Base-by-base conservation (phyloP, 352 stramenopile genomes). In the Globisporangium paroecandrum region DNA sequence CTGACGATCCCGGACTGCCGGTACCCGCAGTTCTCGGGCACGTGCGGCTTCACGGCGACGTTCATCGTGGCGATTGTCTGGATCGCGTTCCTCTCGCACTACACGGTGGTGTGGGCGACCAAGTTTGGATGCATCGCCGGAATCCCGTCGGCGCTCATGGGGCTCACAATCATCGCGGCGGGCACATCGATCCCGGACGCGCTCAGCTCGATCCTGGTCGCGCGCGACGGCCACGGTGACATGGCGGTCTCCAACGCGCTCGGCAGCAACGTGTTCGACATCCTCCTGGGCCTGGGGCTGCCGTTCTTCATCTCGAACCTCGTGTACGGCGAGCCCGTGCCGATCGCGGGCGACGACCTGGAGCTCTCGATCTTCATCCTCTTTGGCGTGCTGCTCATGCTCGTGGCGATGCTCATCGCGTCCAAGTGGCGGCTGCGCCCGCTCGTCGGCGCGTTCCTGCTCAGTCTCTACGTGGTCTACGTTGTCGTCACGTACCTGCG, bases 261-360 rank as follows among this genome's bases (percentile, higher is more conserved):
- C 9, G 88, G 88, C 54, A 93, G 84, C 71, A 93, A 96, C 66
- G 86, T 95, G 32, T 94, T 96, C 57, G 90, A 96, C 64, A 91
- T 96, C 67, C 62, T 91, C 24, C 73, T 96, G 20, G 88, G 88
- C 8, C 70, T 92, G 7, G 88, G 87, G 1, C 69, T 91, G 36
- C 87, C 88, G 1, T 96, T 94, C 63, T 70, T 96, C 22, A 62
- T 94, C 8, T 94, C 85, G 49, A 95, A 93, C 65, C 61, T 93
- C 18, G 74, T 94, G 18, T 89, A 91, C 70, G 57, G 71, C 13
- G 74, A 90, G 60, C 70, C 75, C 0, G 83, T 91, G 27, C 70
- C 69, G 2, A 72, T 91, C 24, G 74, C 75, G 12, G 71, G 65
- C 3, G 70, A 89, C 55, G 83, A 91, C 63, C 67, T 91, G 13